Evolutionary conservation across 2,329 filamentous ascomycete genomes (phyloP).

Genomic region (Aspergillus sp.): DNA sequence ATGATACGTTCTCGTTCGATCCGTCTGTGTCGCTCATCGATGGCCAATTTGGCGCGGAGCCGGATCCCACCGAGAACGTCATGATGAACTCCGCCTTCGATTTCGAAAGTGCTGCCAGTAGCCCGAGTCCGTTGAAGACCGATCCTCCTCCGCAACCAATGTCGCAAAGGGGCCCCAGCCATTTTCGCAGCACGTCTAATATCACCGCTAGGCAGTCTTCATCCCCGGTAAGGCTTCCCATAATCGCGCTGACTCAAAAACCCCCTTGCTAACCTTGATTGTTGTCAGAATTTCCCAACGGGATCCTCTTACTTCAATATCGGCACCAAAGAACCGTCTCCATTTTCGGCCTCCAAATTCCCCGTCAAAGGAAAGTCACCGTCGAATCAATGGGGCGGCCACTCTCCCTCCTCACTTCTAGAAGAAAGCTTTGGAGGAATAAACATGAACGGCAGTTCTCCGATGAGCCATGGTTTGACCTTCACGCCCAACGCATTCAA

Average conservation of each 20-base stretch:
- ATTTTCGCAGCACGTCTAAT: conserved; percentile 28
- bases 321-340: conserved; percentile 38
- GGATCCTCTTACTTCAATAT: conserved; percentile 34
- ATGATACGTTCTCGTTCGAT: conserved; percentile 42
- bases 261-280: conserved; percentile 10
- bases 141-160: conserved; percentile 26
- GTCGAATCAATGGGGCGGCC: conserved; percentile 39
- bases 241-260: background rate
- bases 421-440: conserved; percentile 48
- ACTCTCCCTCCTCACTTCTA: conserved; percentile 44
- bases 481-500: conserved; percentile 33
- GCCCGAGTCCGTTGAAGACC: conserved; percentile 42
- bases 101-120: conserved; percentile 50
- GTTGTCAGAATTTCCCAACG: conserved; percentile 18
- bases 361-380: conserved; percentile 33
- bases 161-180: conserved; percentile 24
- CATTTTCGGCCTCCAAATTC: conserved; percentile 32
- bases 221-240: conserved; percentile 29
- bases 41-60: conserved; percentile 33
- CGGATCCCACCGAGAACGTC: conserved; percentile 47
- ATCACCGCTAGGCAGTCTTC: conserved; percentile 22
- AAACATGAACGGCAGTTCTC: conserved; percentile 45
- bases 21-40: conserved; percentile 35
- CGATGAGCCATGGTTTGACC: conserved; percentile 40
- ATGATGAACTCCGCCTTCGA: conserved; percentile 49